phyloP scores from a whole-genome alignment of 228 moss, liverwort and hornwort genomes.

The Sphagnum magellanicum region DNA sequence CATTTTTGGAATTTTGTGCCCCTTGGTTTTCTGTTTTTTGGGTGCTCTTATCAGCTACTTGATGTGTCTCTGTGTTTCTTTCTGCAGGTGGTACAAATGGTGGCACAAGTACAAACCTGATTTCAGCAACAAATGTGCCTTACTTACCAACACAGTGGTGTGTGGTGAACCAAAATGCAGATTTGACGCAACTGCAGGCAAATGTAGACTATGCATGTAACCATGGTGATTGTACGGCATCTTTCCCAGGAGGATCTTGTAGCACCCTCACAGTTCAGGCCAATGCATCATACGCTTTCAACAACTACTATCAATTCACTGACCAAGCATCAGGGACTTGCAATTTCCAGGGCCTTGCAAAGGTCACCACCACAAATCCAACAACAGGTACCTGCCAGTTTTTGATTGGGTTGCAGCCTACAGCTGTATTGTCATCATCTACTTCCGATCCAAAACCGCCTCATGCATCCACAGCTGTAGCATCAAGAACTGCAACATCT shows the following conservation, averaged over 20 bases:
- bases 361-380: slow-evolving; percentile 43
- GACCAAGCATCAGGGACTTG: slow-evolving; percentile 49
- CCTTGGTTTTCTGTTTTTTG: too few relatives aligned
- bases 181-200: slow-evolving; percentile 21
- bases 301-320: slow-evolving; percentile 74
- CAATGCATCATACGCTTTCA: slow-evolving; percentile 70
- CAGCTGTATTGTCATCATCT: slow-evolving; percentile 6
- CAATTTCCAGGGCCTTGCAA: slow-evolving; percentile 58
- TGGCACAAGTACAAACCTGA: slow-evolving; percentile 14
- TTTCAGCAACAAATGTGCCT: slow-evolving; percentile 24
- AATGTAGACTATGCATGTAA: slow-evolving; percentile 62
- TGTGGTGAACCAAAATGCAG: slow-evolving; percentile 28
- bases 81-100: slow-evolving; percentile 28
- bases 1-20: too few relatives aligned
- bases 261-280: slow-evolving; percentile 13
- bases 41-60: too few relatives aligned
- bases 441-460: background rate
- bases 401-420: slow-evolving; percentile 29
- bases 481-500: slow-evolving; percentile 2
- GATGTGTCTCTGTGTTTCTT: too few relatives aligned
- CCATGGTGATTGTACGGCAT: slow-evolving; percentile 57
- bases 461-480: background rate
- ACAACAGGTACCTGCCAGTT: slow-evolving; percentile 41
- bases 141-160: slow-evolving; percentile 63
- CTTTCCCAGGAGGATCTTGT: slow-evolving; percentile 50